A percentile compares a stretch with the other conserved stretches of the same genome.
These are phyloP conservation scores for Ophiostoma sp. DNA, from an alignment of 2,329 filamentous ascomycete species.

Conservation along the genomic window DNA sequence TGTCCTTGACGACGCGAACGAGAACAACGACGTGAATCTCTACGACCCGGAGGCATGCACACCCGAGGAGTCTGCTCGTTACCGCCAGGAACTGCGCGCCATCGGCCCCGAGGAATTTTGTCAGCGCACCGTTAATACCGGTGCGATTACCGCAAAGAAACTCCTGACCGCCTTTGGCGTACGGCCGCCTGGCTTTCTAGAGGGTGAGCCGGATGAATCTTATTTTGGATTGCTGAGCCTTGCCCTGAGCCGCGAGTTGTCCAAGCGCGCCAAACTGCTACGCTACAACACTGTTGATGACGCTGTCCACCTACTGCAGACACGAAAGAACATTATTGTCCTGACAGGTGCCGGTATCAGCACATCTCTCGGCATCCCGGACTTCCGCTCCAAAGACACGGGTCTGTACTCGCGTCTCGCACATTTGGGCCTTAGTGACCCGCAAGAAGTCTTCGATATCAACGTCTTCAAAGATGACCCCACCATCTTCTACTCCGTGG, in stretches of 20 bases:
- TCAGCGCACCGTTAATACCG: constrained; percentile 61
- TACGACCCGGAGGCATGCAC: constrained; percentile 48
- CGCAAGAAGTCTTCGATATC: constrained; percentile 95
- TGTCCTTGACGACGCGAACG: constrained; percentile 52
- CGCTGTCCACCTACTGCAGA: constrained; percentile 69
- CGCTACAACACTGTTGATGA: constrained; percentile 84
- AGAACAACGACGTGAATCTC: constrained; percentile 43
- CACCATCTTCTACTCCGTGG: constrained; percentile 79
- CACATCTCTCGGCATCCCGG: constrained; percentile 91
- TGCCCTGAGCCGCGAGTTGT: constrained; percentile 73
- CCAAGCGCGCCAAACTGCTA: constrained; percentile 71
- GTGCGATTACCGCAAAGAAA: constrained; percentile 70
- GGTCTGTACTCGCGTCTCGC: constrained; percentile 84
- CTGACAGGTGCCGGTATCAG: constrained; percentile 95
- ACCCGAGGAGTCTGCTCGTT: constrained; percentile 61
- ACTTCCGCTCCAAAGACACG: constrained; percentile 89
- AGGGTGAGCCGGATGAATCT: constrained; percentile 64
- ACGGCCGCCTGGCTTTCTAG: constrained; percentile 65
- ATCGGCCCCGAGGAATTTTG: constrained; percentile 76
- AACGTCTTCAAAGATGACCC: constrained; percentile 80
- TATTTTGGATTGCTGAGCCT: constrained; percentile 71
- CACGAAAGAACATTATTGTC: constrained; percentile 79
- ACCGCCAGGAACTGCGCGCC: constrained; percentile 65
- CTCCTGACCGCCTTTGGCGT: constrained; percentile 83
- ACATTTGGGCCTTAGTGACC: constrained; percentile 71